Percentiles rank a stretch among this genome's conserved stretches.
These are phyloP conservation scores for Candida silvatica DNA, from an alignment of 805 yeast species.

Conservation along the genomic window DNA sequence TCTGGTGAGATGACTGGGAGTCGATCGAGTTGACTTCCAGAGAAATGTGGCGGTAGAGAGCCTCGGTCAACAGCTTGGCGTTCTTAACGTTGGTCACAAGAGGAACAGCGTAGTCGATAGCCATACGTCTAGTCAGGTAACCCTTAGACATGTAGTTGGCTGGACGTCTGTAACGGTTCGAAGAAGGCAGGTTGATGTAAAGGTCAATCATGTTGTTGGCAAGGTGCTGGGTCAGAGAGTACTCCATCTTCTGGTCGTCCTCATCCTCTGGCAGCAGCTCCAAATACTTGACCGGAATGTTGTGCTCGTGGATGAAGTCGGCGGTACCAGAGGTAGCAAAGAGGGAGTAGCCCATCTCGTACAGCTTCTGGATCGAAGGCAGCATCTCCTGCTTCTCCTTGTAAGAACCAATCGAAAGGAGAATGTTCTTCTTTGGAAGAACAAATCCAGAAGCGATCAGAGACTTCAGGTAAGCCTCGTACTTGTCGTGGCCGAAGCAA, in stretches of 20 bases:
- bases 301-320: slow-evolving; percentile 93
- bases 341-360: slow-evolving; percentile 78
- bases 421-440: slow-evolving; percentile 88
- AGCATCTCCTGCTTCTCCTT: slow-evolving; percentile 92
- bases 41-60: slow-evolving; percentile 64
- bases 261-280: slow-evolving; percentile 71
- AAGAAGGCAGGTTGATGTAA: slow-evolving; percentile 93
- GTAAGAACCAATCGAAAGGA: slow-evolving; percentile 91
- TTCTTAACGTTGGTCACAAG: slow-evolving; percentile 95
- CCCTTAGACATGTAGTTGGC: slow-evolving; percentile 97
- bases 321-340: slow-evolving; percentile 99
- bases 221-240: slow-evolving; percentile 91
- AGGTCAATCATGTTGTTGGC: slow-evolving; percentile 94
- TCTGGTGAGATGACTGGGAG: slow-evolving; percentile 84
- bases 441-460: slow-evolving; percentile 92
- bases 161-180: slow-evolving; percentile 97
- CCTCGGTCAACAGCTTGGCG: slow-evolving; percentile 93
- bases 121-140: slow-evolving; percentile 98
- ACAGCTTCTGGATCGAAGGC: slow-evolving; percentile 75
- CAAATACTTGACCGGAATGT: slow-evolving; percentile 87
- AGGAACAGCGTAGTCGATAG: slow-evolving; percentile 97
- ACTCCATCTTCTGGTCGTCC: slow-evolving; percentile 82
- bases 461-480: slow-evolving; percentile 95
- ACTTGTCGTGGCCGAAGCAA: slow-evolving; percentile 89
- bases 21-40: slow-evolving; percentile 71